Percentiles rank a stretch among this genome's conserved stretches.
Evolutionary conservation across 2,329 filamentous ascomycete genomes (phyloP).

Genomic region (Verruconis gallopava): DNA sequence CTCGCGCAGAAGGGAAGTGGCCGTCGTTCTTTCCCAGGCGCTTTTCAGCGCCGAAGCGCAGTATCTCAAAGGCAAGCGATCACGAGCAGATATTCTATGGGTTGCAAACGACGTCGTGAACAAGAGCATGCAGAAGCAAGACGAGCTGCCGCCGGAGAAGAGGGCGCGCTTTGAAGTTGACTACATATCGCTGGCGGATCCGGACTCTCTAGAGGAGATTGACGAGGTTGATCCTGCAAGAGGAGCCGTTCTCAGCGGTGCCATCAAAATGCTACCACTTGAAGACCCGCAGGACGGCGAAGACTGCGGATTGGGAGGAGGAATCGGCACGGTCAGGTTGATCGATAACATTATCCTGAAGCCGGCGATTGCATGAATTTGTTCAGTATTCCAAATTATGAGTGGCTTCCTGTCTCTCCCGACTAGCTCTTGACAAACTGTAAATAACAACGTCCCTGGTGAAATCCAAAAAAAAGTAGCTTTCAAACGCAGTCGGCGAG

Average conservation of each 20-base stretch:
- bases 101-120: slow-evolving; percentile 52
- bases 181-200: slow-evolving; percentile 84
- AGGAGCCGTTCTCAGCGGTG: slow-evolving; percentile 79
- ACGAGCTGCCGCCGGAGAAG: slow-evolving; percentile 42
- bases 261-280: slow-evolving; percentile 76
- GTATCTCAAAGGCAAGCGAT: slow-evolving; percentile 43
- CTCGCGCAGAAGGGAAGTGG: slow-evolving; percentile 54
- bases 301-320: slow-evolving; percentile 55
- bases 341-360: slow-evolving; percentile 81
- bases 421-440: too few species aligned
- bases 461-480: too few species aligned
- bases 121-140: slow-evolving; percentile 46
- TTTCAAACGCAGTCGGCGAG: too few species aligned
- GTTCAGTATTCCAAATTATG: too few species aligned
- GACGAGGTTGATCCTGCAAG: slow-evolving; percentile 52
- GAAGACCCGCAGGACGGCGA: slow-evolving; percentile 59
- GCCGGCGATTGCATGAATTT: slow-evolving; percentile 11
- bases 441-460: too few species aligned
- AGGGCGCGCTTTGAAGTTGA: slow-evolving; percentile 71
- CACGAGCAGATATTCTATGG: slow-evolving; percentile 55
- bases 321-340: slow-evolving; percentile 64
- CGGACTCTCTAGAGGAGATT: slow-evolving; percentile 69
- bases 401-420: too few species aligned
- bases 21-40: slow-evolving; percentile 57
- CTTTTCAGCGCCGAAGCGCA: slow-evolving; percentile 56